Evolutionary conservation across 352 stramenopile genomes (phyloP).

Genomic region (Lagenidium sp.): DNA sequence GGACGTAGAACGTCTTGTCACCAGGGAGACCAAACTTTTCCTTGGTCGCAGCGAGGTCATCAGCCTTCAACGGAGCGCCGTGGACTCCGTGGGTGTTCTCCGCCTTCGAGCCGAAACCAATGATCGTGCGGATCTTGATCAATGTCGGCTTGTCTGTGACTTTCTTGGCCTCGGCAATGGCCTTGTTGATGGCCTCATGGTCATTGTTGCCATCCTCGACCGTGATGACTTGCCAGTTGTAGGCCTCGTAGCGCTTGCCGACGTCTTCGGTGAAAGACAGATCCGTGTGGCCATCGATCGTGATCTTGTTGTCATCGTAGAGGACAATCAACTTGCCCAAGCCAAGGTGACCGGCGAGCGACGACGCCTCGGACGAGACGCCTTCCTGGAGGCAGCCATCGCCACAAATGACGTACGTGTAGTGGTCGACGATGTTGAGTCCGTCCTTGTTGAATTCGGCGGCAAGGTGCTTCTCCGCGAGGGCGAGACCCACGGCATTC

Average conservation of each 20-base stretch:
- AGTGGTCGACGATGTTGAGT: constrained; percentile 95
- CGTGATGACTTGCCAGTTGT: constrained; percentile 96
- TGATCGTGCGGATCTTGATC: constrained; percentile 98
- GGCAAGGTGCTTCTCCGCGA: constrained; percentile 97
- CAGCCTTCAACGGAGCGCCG: constrained; percentile 92
- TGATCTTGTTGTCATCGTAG: constrained; percentile 99
- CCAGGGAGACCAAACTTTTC: constrained; percentile 90
- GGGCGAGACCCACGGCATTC: constrained; percentile 97
- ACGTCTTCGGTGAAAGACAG: constrained; percentile 99
- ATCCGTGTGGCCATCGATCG: constrained; percentile 96
- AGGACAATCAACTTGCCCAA: constrained; percentile 98
- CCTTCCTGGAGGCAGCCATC: constrained; percentile 99
- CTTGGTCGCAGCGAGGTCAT: constrained; percentile 90
- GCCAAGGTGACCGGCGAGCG: constrained; percentile 95
- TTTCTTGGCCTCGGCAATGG: constrained; percentile 92
- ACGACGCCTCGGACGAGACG: constrained; percentile 93
- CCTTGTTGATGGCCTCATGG: constrained; percentile 88
- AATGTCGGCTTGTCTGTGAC: constrained; percentile 95
- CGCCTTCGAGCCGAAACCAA: constrained; percentile 93
- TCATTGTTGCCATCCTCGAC: constrained; percentile 94
- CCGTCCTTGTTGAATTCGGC: constrained; percentile 96
- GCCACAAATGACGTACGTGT: constrained; percentile 98
- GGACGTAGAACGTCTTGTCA: constrained; percentile 90
- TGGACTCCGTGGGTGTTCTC: constrained; percentile 93
- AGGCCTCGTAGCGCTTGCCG: constrained; percentile 96